Evolutionary conservation across 176 grass and related monocot species (phyloP).

Genomic region (Lolium rigidum): DNA sequence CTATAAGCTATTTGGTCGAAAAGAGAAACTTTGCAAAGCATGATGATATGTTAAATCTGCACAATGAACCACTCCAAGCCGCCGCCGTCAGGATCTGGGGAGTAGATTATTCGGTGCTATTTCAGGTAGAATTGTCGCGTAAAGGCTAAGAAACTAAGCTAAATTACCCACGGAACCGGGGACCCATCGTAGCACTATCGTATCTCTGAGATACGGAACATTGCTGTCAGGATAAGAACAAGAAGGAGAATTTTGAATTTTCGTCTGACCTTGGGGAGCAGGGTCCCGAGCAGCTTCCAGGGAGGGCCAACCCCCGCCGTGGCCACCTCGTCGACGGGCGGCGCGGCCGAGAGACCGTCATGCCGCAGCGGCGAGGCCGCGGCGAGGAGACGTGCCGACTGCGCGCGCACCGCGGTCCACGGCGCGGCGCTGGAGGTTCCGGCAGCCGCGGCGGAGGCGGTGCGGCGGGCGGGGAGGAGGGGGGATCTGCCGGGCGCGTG

Average conservation of each 20-base stretch:
- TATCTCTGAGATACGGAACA: not conserved
- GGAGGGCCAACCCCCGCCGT: not conserved
- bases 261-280: constrained; percentile 50
- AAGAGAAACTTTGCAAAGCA: not conserved
- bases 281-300: constrained; percentile 37
- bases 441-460: not conserved
- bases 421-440: constrained; percentile 14
- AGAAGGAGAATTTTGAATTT: not conserved
- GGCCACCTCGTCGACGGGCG: not conserved
- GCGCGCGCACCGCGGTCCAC: constrained; percentile 20
- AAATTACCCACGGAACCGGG: no score
- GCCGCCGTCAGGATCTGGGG: not conserved
- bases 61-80: not conserved
- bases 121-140: no score
- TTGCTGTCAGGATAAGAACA: not conserved
- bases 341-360: not conserved
- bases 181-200: not conserved
- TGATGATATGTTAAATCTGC: not conserved
- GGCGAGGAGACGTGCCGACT: not conserved
- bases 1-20: no score
- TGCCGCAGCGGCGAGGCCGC: constrained; percentile 32
- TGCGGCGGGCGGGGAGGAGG: constrained; percentile 22
- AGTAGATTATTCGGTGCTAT: not conserved
- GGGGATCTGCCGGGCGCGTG: constrained; percentile 24
- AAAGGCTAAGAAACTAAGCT: no score